These are phyloP conservation scores for Cryomyces minteri DNA, from an alignment of 495 filamentous ascomycete genomes.

Conservation along the genomic window DNA sequence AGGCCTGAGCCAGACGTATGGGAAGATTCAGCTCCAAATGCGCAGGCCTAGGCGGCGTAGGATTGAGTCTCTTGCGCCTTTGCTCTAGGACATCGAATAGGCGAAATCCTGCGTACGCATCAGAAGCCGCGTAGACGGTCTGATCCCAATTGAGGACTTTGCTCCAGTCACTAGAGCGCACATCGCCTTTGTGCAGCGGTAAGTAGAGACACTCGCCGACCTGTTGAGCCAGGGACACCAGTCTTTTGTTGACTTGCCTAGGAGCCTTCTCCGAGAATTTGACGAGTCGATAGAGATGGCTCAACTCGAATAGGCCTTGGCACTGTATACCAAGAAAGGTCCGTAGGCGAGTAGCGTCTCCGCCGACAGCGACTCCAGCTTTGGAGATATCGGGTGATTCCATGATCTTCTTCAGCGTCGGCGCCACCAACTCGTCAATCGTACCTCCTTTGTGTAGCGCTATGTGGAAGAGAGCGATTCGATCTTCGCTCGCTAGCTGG, in stretches of 20 bases:
- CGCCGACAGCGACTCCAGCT: constrained; percentile 70
- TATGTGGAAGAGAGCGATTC: constrained; percentile 20
- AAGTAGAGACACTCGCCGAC: constrained; percentile 16
- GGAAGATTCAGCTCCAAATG: constrained; percentile 4
- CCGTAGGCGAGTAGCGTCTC: constrained; percentile 34
- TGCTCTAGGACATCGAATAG: constrained; percentile 19
- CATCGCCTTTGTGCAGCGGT: constrained; percentile 18
- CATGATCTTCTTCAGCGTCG: constrained; percentile 33
- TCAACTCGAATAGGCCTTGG: constrained; percentile 17
- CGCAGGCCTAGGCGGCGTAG: constrained; percentile 14
- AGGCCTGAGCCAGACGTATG: not conserved
- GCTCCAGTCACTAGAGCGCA: constrained; percentile 19
- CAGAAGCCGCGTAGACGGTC: constrained; percentile 17
- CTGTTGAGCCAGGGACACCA: constrained; percentile 14
- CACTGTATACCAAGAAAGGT: constrained; percentile 14
- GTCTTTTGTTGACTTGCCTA: constrained; percentile 8
- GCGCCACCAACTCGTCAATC: constrained; percentile 14
- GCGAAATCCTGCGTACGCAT: constrained; percentile 20
- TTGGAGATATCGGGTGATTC: constrained; percentile 71
- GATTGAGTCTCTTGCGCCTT: constrained; percentile 15
- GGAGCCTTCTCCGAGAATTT: constrained; percentile 7
- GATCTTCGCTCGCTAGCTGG: constrained; percentile 20
- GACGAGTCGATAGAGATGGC: constrained; percentile 20
- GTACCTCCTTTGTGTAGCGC: constrained; percentile 12
- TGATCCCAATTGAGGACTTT: constrained; percentile 12